Percentiles rank a stretch among this genome's conserved stretches.
Conservation (phyloP, 805 yeast genomes). For the Candida fluviatilis region DNA sequence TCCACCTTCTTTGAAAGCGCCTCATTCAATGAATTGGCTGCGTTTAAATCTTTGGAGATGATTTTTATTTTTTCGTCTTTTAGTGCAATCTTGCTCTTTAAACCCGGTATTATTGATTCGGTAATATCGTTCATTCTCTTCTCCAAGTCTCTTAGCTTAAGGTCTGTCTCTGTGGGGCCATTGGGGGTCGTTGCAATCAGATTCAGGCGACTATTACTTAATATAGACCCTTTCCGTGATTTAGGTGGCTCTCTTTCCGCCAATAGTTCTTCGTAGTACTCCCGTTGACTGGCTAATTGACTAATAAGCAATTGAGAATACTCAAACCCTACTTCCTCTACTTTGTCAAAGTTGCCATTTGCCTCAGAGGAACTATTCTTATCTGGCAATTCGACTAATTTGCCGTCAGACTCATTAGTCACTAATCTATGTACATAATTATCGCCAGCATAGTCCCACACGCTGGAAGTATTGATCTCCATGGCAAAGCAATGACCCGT, state of each 20-base stretch:
- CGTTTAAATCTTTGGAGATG: slow-evolving; percentile 29
- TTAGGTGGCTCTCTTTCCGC: slow-evolving; percentile 17
- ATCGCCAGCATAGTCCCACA: slow-evolving; percentile 94
- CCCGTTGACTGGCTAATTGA: slow-evolving; percentile 83
- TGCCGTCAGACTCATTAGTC: slow-evolving; percentile 85
- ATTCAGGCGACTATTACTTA: slow-evolving; percentile 6
- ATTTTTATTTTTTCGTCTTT: slow-evolving; percentile 26
- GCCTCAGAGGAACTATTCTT: slow-evolving; percentile 17
- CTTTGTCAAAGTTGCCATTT: slow-evolving; percentile 26
- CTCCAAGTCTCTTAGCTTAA: slow-evolving; percentile 24
- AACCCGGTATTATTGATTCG: slow-evolving; percentile 26
- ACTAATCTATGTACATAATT: slow-evolving; percentile 82
- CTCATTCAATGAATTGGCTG: slow-evolving; percentile 31
- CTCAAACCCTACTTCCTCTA: slow-evolving; percentile 64
- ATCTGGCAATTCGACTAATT: slow-evolving; percentile 69
- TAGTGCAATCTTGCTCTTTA: slow-evolving; percentile 25
- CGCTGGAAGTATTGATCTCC: slow-evolving; percentile 80
- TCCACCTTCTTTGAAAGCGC: slow-evolving; percentile 38
- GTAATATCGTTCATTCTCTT: slow-evolving; percentile 21
- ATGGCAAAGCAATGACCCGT: slow-evolving; percentile 88
- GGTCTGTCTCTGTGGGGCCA: slow-evolving; percentile 21
- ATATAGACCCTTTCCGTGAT: slow-evolving; percentile 18
- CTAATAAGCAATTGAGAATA: slow-evolving; percentile 75
- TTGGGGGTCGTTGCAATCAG: background rate
- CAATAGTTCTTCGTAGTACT: slow-evolving; percentile 60